Base-by-base conservation (phyloP, 495 filamentous ascomycete genomes). In the Parachaetomium inaequale region DNA sequence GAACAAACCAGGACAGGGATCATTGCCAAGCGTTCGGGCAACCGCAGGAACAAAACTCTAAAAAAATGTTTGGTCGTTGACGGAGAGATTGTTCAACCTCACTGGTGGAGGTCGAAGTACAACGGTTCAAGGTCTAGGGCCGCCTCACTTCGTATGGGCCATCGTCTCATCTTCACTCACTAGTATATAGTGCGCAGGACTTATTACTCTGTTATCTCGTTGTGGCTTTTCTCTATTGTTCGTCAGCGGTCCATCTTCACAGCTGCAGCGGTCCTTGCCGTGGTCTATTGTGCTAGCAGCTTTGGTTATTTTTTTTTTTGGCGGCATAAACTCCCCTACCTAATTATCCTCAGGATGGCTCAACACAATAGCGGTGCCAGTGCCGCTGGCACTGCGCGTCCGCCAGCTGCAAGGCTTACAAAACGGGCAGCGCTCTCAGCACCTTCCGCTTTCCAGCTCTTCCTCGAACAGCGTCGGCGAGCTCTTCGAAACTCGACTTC, bases 401-500 rank as follows among this genome's bases (percentile, higher is more conserved):
- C 28, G 19, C 21, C 51, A 19, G 28, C 7, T 23, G 2, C 58
- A 26, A 34, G 3, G 3, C 21, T 15, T 38, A 47, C 36, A 36
- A 6, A 12, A 4, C 38, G 42, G 4, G 4, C 59, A 25, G 38
- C 28, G 0, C 11, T 49, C 10, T 34, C 50, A 7, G 12, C 29
- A 3, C 15, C 38, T n/a, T 12, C 49, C 25, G 40, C 52, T 12
- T 11, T 31, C 15, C 51, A 55, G 17, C 51, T 62, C 42, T 55
- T 55, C n/a, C 38, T 54, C 28, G 23, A 29, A 49, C 17, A 40
- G 1, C 58, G 50, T 2, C 49, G 38, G 2, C 38, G 40, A 34
- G 34, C 28, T 15, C 47, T 52, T 17, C 58, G 38, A 25, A 32
- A 25, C 2, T 61, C 47, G 23, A 49, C 50, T 55, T 62, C 42